Evolutionary conservation across 2,329 filamentous ascomycete species (phyloP).

Genomic region (Myriosclerotinia duriaeana): DNA sequence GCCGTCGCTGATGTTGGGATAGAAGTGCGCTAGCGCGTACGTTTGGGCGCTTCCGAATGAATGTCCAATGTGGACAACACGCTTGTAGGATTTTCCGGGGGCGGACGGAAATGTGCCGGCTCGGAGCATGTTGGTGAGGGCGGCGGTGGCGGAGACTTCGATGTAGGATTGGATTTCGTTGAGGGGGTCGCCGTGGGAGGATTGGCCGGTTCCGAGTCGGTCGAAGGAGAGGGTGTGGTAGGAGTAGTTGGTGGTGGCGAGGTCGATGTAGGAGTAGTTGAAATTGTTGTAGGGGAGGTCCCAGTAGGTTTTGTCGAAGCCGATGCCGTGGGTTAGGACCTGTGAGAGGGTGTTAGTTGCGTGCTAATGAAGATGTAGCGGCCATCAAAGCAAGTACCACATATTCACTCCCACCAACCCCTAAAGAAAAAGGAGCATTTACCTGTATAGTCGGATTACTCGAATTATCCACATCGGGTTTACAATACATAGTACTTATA

Average conservation of each 20-base stretch:
- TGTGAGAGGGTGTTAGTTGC: neutral
- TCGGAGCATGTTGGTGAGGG: constrained; percentile 22
- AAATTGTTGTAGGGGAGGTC: constrained; percentile 25
- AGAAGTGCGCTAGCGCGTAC: neutral
- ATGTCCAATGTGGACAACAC: neutral
- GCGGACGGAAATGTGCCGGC: neutral
- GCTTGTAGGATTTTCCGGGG: neutral
- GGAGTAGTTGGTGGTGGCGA: constrained; percentile 16
- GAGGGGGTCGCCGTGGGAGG: constrained; percentile 26
- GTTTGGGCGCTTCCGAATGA: neutral
- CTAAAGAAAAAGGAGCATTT: neutral
- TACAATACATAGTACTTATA: constrained; percentile 47
- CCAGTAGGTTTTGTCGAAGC: constrained; percentile 28
- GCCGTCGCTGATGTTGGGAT: neutral
- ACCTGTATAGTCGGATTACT: neutral
- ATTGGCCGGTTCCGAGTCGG: constrained; percentile 27
- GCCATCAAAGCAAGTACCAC: no score
- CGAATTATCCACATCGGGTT: neutral
- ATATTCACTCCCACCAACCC: neutral
- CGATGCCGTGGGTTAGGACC: constrained; percentile 28
- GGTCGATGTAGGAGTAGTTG: constrained; percentile 20
- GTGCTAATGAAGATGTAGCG: neutral
- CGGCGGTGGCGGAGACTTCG: constrained; percentile 22
- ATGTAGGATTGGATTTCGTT: constrained; percentile 26
- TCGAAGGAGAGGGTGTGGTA: constrained; percentile 29